These are phyloP conservation scores for Chenopodium berlandieri DNA, from an alignment of 148 eudicot species.

Conservation along the genomic window DNA sequence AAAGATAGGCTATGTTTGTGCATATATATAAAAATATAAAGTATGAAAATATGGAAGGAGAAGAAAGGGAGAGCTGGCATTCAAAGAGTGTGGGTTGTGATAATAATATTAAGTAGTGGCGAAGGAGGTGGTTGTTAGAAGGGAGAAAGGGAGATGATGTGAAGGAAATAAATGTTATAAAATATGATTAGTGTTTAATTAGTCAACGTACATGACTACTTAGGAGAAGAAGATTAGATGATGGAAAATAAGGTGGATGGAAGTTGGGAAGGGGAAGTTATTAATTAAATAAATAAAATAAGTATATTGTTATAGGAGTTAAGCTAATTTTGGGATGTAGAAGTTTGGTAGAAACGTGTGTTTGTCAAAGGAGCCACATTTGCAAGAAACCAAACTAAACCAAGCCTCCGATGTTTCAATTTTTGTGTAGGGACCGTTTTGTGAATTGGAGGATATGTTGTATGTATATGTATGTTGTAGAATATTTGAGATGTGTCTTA, in stretches of 20 bases:
- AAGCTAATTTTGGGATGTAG: neutral
- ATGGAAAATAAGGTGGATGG: neutral
- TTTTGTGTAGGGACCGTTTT: neutral
- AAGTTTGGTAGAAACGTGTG: conserved; percentile 32
- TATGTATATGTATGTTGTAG: no score
- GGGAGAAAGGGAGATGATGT: neutral
- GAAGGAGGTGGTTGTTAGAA: conserved; percentile 25
- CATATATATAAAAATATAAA: neutral
- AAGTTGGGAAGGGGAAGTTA: neutral
- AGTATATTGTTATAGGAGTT: neutral
- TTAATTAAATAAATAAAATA: neutral
- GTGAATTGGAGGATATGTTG: no score
- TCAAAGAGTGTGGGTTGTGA: conserved; percentile 46
- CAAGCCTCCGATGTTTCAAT: no score
- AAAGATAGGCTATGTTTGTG: neutral
- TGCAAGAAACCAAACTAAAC: neutral
- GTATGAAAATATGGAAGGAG: conserved; percentile 1
- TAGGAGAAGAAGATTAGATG: neutral
- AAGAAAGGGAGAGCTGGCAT: conserved; percentile 34
- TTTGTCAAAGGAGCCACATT: conserved; percentile 6
- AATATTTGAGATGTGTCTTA: no score
- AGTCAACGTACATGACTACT: neutral
- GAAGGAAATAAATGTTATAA: neutral
- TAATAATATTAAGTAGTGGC: conserved; percentile 16
- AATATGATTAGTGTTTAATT: neutral